Conservation (phyloP, 2,329 filamentous ascomycete species). For the Aspergillus flavus region DNA sequence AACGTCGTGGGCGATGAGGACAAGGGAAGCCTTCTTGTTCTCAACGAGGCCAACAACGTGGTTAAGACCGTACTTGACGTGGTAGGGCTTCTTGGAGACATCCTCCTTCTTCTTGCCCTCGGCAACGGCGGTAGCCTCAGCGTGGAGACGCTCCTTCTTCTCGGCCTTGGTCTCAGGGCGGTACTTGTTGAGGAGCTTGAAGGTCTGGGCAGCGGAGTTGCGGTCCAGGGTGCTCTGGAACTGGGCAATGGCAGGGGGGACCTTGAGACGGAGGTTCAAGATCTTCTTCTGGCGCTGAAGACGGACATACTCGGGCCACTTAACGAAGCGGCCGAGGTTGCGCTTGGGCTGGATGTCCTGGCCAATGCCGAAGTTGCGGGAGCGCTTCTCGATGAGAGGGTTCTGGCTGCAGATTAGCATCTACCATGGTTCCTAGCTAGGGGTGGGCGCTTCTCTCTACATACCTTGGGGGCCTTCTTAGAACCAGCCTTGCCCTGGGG, state of each 20-base stretch:
- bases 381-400: constrained; percentile 97
- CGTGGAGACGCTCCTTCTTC: constrained; percentile 99
- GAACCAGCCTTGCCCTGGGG: constrained; percentile 84
- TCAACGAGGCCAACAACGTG: constrained; percentile 96
- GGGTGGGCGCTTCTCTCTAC: constrained; percentile 42
- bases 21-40: constrained; percentile 99
- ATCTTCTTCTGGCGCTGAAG: constrained; percentile 96
- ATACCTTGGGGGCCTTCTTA: constrained; percentile 97
- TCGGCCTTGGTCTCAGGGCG: constrained; percentile 97
- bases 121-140: constrained; percentile 96
- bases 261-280: constrained; percentile 97
- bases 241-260: constrained; percentile 94
- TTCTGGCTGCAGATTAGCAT: constrained; percentile 62
- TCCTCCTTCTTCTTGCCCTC: constrained; percentile 99
- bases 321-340: constrained; percentile 97
- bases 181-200: constrained; percentile 99
- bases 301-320: constrained; percentile 99
- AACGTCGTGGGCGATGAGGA: constrained; percentile 98
- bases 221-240: constrained; percentile 97
- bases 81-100: constrained; percentile 99
- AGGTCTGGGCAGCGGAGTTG: constrained; percentile 93
- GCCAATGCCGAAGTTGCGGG: constrained; percentile 97
- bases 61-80: constrained; percentile 99
- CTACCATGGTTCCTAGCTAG: constrained; percentile 13
- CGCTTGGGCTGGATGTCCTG: constrained; percentile 97